Conservation (phyloP, 73 alveolate genomes). For the Stentor coeruleus region DNA sequence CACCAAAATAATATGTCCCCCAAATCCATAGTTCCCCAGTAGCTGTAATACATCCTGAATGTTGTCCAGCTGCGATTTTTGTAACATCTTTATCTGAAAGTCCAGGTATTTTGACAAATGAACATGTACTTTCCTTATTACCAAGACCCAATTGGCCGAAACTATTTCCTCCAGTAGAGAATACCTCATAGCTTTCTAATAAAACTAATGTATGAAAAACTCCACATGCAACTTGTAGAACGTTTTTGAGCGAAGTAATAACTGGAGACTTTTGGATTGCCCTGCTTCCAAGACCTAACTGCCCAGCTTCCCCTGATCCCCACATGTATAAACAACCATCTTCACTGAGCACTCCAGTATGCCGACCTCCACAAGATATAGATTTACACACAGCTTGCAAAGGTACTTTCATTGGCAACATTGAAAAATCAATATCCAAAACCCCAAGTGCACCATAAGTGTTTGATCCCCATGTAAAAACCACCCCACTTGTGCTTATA, state of each 20-base stretch:
- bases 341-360: background rate
- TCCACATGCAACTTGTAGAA: constrained; percentile 72
- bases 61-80: constrained; percentile 58
- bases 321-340: background rate
- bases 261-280: background rate
- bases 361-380: constrained; percentile 27
- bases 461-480: constrained; percentile 20
- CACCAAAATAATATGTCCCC: constrained; percentile 64
- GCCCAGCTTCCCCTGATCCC: constrained; percentile 32
- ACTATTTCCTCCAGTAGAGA: constrained; percentile 73
- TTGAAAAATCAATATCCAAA: background rate
- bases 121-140: constrained; percentile 31
- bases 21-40: constrained; percentile 43
- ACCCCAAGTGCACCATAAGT: constrained; percentile 24
- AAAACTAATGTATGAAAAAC: constrained; percentile 72
- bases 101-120: constrained; percentile 30
- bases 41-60: constrained; percentile 53
- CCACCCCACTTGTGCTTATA: background rate
- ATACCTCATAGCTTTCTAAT: constrained; percentile 67
- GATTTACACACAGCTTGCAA: background rate
- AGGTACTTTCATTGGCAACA: background rate
- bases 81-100: constrained; percentile 36
- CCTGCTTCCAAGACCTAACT: constrained; percentile 31
- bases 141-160: constrained; percentile 86
- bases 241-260: constrained; percentile 19